Base-by-base conservation (phyloP, 2,329 filamentous ascomycete species). In the Aspergillus piperis region DNA sequence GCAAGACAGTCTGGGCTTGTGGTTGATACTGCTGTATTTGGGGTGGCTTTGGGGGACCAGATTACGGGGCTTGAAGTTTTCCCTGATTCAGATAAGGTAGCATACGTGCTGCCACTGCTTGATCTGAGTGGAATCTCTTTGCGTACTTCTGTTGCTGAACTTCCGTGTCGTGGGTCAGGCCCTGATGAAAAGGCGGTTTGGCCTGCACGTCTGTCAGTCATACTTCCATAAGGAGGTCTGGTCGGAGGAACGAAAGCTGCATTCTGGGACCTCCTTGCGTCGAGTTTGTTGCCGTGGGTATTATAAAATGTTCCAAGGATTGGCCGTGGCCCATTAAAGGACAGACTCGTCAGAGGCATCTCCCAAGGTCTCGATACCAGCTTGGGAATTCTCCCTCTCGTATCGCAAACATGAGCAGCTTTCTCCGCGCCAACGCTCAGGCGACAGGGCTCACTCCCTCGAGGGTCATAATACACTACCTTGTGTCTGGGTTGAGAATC, bases 371-470 rank as follows among this genome's bases (percentile, higher is more conserved):
- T 50, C 27, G 15, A 50, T 19, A 11, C 27, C 10, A 27, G 47
- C n/a, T 30, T 50, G 27, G 30, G 8, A 19, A 19, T 32, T 32
- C 30, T 19, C 47, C 15, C 32, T 50, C 15, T 17, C 15, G 15
- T 11, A 30, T 50, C 47, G 11, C 47, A 10, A 57, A 71, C 64
- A 38, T 66, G 64, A 47, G 69, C 68, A 21, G 66, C 69, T 32
- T 65, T 62, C 42, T 66, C 61, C 3, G 60, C 49, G 7, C 65
- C 68, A 23, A 71, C 62, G 25, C 52, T 68, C 42, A 71, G 59
- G 21, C 60, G 62, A 25, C 72, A 55, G 3, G 71, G 10, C 13
- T 63, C 61, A 36, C 55, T 49, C 5, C 19, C 23, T 17, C 27
- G 55, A 42, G 39, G 32, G 13, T 11, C 17, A 3, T 17, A 11